These are phyloP conservation scores for Suillus hirtellus DNA, from an alignment of 768 basidiomycete species.

Conservation along the genomic window DNA sequence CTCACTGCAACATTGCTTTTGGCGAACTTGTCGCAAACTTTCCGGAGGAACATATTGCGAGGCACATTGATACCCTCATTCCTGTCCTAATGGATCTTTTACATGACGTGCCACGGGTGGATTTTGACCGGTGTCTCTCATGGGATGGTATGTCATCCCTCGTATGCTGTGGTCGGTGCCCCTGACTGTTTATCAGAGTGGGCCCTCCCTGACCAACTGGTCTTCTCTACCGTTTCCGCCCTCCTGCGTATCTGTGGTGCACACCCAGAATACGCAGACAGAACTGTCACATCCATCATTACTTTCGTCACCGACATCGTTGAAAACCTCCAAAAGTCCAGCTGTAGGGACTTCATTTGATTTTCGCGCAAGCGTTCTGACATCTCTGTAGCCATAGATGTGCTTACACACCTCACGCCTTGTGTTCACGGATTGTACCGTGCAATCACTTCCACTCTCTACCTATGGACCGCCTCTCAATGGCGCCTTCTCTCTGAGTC, in stretches of 20 bases:
- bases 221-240: slow-evolving; percentile 76
- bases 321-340: slow-evolving; percentile 50
- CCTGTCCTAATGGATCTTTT: slow-evolving; percentile 67
- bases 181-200: slow-evolving; percentile 55
- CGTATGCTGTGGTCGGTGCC: background rate
- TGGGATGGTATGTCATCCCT: slow-evolving; percentile 65
- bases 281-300: slow-evolving; percentile 59
- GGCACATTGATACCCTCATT: slow-evolving; percentile 54
- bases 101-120: slow-evolving; percentile 68
- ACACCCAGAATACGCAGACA: slow-evolving; percentile 49
- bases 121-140: slow-evolving; percentile 76
- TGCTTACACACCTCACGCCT: slow-evolving; percentile 76
- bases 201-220: slow-evolving; percentile 84
- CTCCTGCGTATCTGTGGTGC: slow-evolving; percentile 63
- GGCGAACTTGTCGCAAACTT: slow-evolving; percentile 74
- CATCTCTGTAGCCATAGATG: slow-evolving; percentile 53
- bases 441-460: slow-evolving; percentile 77
- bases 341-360: slow-evolving; percentile 43
- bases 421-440: slow-evolving; percentile 86
- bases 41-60: slow-evolving; percentile 50
- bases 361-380: background rate
- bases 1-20: slow-evolving; percentile 82
- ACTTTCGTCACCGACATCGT: slow-evolving; percentile 60
- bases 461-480: slow-evolving; percentile 67
- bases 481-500: slow-evolving; percentile 59